Conservation (phyloP, 2,329 filamentous ascomycete genomes). For the Colletotrichum nymphaeae region DNA sequence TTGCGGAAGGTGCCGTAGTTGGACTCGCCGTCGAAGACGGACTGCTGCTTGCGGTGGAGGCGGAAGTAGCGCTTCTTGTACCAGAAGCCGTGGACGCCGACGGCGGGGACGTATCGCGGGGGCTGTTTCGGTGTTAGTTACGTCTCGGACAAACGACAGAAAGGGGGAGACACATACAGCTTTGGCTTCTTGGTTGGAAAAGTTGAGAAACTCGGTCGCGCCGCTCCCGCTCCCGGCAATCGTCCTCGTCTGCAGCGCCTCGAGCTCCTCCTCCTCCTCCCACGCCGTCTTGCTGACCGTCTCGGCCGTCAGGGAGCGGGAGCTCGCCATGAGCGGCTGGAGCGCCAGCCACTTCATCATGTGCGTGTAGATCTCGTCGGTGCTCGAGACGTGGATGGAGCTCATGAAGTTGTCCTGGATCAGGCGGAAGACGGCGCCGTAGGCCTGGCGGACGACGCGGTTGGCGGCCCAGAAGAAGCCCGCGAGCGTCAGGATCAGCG, state of each 20-base stretch:
- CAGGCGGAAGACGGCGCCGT: constrained; percentile 47
- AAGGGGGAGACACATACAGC: constrained; percentile 44
- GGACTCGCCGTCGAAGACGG: constrained; percentile 49
- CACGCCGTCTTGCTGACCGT: constrained; percentile 66
- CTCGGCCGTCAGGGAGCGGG: constrained; percentile 65
- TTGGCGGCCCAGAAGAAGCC: constrained; percentile 61
- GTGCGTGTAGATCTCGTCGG: constrained; percentile 68
- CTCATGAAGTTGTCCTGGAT: constrained; percentile 61
- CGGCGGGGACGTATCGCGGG: constrained; percentile 65
- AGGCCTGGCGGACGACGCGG: constrained; percentile 49
- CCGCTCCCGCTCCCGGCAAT: constrained; percentile 49
- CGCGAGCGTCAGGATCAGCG: constrained; percentile 55
- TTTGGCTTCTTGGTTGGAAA: constrained; percentile 67
- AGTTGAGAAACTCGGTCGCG: constrained; percentile 62
- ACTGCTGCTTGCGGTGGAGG: constrained; percentile 58
- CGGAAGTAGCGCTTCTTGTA: constrained; percentile 62
- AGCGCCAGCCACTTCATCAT: constrained; percentile 69
- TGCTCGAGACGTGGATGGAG: constrained; percentile 63
- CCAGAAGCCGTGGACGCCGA: constrained; percentile 67
- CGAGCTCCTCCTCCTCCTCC: constrained; percentile 63
- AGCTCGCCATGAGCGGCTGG: constrained; percentile 62
- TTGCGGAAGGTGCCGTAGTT: constrained; percentile 58
- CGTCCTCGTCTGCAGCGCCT: constrained; percentile 49
- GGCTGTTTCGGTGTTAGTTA: constrained; percentile 44
- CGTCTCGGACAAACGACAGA: neutral